Evolutionary conservation across 805 yeast genomes (phyloP), one percentile per base, ranked within the genome.

Genomic region (Saccharomycopsis selenospora): DNA sequence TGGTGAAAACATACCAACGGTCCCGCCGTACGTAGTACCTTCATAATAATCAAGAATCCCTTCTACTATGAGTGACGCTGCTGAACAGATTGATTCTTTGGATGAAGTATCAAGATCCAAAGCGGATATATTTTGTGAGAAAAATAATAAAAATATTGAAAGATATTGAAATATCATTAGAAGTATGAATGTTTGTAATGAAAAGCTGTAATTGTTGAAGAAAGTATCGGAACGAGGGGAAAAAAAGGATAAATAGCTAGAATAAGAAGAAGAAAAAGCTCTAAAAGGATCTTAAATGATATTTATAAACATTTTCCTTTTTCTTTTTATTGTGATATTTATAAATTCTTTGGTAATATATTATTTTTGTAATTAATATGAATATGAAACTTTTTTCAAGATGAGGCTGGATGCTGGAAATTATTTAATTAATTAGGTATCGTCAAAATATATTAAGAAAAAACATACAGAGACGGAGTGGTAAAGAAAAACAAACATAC

Each of bases 41-140:
- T 61, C 65, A 57, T 73, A 73, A 55, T 73, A 73, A 59, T 72
- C 70, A 65, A 68, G 62, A 49, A 67, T 64, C 36, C 77, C 78
- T 11, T 63, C 54, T 1, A 61, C 64, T 1, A 71, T 57, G 2
- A 36, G 44, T 28, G 60, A 53, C 8, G 70, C 73, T 1, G 73
- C 76, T 2, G 57, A 60, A 55, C 77, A 72, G 10, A 72, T 63
- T 5, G 72, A 67, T 24, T 60, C 64, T 2, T 57, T 53, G 46
- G 59, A 57, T 13, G 56, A 40, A 13, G 58, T 49, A 48, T 67
- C 72, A 28, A 73, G 4, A 33, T 33, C 38, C 17, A 33, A 14
- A 17, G 38, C 38, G 18, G 4, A 14, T 6, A 10, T 5, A 10
- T 33, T 33, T 10, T 33, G 38, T 14, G 17, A 10, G 17, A 33